phyloP scores from a whole-genome alignment of 345 rosid genomes.

The Viola odorata region DNA sequence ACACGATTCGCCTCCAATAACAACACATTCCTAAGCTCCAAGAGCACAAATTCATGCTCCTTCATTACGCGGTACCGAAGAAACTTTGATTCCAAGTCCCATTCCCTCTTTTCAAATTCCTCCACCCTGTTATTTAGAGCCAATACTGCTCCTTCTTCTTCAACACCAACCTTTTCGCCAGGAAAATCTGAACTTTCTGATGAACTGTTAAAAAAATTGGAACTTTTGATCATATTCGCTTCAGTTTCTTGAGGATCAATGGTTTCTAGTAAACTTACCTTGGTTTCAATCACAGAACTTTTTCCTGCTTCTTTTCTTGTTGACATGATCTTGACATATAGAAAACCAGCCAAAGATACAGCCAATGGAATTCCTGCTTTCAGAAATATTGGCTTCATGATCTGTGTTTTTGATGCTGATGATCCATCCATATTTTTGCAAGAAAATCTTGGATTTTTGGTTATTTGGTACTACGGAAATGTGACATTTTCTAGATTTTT shows the following conservation, averaged over 20 bases:
- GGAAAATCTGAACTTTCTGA: constrained; percentile 9
- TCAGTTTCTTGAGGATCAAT: constrained; percentile 20
- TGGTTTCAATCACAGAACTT: constrained; percentile 18
- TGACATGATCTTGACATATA: constrained; percentile 40
- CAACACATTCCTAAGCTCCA: constrained; percentile 44
- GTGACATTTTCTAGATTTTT: background rate
- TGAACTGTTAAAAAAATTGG: constrained; percentile 4
- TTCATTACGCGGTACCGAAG: constrained; percentile 41
- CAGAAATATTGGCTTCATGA: constrained; percentile 50
- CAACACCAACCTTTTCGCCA: background rate
- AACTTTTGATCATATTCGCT: constrained; percentile 13
- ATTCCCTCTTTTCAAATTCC: constrained; percentile 46
- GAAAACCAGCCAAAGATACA: constrained; percentile 57
- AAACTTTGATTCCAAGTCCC: constrained; percentile 36
- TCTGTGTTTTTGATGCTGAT: constrained; percentile 27
- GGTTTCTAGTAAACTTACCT: constrained; percentile 13
- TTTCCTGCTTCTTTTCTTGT: constrained; percentile 19
- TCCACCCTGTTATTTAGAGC: constrained; percentile 32
- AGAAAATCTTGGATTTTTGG: too few relatives aligned
- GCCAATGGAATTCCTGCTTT: constrained; percentile 60
- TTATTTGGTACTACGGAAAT: background rate
- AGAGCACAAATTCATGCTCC: constrained; percentile 50
- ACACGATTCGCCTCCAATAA: constrained; percentile 32
- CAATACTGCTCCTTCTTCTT: constrained; percentile 36
- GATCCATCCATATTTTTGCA: constrained; percentile 32